phyloP scores from a whole-genome alignment of 345 rosid species.

The Melastoma malabathricum region DNA sequence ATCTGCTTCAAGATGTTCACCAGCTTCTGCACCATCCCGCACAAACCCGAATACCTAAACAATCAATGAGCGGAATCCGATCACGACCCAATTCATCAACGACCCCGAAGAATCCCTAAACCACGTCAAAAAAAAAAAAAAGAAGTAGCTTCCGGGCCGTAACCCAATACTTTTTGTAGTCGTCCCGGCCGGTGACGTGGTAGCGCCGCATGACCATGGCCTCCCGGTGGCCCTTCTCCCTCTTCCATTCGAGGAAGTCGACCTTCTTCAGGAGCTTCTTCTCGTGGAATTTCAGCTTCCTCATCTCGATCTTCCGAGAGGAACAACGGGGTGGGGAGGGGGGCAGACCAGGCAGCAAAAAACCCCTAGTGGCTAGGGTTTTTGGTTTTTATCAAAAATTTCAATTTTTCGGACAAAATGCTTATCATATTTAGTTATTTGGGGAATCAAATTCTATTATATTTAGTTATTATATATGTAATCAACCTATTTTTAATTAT shows the following conservation, averaged over 20 bases:
- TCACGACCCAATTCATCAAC: neutral
- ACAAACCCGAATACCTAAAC: slow-evolving; percentile 55
- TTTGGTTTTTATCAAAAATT: too few species aligned
- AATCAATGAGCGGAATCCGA: neutral
- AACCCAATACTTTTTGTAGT: slow-evolving; percentile 74
- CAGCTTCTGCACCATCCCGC: slow-evolving; percentile 83
- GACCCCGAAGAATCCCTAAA: neutral
- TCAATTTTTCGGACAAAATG: too few species aligned
- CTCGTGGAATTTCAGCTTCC: slow-evolving; percentile 63
- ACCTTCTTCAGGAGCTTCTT: slow-evolving; percentile 57
- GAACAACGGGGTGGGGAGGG: too few species aligned
- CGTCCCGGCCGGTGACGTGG: slow-evolving; percentile 68
- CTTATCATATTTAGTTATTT: too few species aligned
- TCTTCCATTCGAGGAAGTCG: slow-evolving; percentile 71
- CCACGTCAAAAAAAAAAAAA: neutral
- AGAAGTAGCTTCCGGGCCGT: too few species aligned
- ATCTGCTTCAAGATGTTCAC: slow-evolving; percentile 67
- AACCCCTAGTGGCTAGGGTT: too few species aligned
- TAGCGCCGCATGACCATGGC: slow-evolving; percentile 45
- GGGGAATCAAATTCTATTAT: too few species aligned
- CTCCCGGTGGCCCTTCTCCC: slow-evolving; percentile 73
- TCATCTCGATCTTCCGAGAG: slow-evolving; percentile 19
- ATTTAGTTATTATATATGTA: too few species aligned
- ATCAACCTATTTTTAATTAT: too few species aligned
- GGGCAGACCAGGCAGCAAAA: too few species aligned